These are phyloP conservation scores for Tulasnella sp. DNA, from an alignment of 768 basidiomycete species.

Conservation along the genomic window DNA sequence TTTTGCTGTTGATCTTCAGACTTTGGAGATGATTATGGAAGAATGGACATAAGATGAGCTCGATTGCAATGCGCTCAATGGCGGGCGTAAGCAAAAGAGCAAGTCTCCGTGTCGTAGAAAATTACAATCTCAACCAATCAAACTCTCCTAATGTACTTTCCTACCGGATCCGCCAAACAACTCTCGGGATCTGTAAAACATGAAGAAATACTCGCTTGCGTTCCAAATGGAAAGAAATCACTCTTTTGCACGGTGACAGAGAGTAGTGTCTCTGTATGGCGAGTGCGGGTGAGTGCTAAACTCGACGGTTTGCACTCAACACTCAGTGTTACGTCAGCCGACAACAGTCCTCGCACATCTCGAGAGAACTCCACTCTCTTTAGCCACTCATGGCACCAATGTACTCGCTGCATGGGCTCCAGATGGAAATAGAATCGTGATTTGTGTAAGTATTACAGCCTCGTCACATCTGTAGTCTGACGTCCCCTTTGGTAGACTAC, in stretches of 20 bases:
- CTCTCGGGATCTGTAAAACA: constrained; percentile 28
- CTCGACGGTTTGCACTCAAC: constrained; percentile 7
- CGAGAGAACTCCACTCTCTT: constrained; percentile 59
- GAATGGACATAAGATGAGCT: too few species aligned
- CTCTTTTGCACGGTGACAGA: constrained; percentile 66
- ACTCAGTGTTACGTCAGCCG: constrained; percentile 35
- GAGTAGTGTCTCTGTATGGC: constrained; percentile 64
- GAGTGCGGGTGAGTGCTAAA: constrained; percentile 51
- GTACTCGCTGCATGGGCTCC: constrained; percentile 64
- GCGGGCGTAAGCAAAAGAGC: too few species aligned
- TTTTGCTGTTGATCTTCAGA: too few species aligned
- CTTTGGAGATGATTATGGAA: too few species aligned
- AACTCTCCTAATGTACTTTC: constrained; percentile 14
- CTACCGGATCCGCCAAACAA: constrained; percentile 4
- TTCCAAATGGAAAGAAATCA: constrained; percentile 58
- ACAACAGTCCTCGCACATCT: constrained; percentile 42
- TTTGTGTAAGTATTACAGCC: constrained; percentile 43
- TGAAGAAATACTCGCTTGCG: constrained; percentile 45
- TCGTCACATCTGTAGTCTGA: not conserved
- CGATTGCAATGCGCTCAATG: too few species aligned
- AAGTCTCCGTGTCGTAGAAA: too few species aligned
- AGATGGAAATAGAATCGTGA: constrained; percentile 63
- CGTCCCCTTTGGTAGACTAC: constrained; percentile 44
- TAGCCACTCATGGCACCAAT: constrained; percentile 78
- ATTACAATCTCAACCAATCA: too few species aligned